phyloP scores from a whole-genome alignment of 345 rosid genomes.

The Erysimum cheiranthoides region DNA sequence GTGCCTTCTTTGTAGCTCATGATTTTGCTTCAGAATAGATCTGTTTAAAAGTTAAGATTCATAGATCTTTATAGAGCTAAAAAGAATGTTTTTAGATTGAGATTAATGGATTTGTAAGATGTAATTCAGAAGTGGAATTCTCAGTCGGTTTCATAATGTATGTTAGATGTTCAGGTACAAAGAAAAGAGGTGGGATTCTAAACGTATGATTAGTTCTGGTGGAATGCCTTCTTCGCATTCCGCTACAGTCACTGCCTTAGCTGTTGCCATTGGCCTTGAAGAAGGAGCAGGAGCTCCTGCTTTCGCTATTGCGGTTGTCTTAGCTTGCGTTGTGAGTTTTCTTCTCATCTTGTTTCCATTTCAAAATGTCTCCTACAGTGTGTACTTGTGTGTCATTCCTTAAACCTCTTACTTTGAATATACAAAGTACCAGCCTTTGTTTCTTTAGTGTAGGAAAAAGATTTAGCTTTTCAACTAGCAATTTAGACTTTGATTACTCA shows the following conservation, averaged over 20 bases:
- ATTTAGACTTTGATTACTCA: conserved; percentile 1
- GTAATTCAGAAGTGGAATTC: conserved; percentile 24
- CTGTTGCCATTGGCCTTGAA: conserved; percentile 77
- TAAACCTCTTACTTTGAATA: no score
- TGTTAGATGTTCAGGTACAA: conserved; percentile 88
- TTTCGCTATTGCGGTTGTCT: conserved; percentile 83
- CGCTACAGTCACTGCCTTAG: conserved; percentile 91
- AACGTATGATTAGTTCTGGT: conserved; percentile 82
- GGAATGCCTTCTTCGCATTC: conserved; percentile 99
- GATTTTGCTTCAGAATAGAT: conserved; percentile 2
- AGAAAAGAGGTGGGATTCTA: conserved; percentile 97
- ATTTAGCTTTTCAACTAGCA: conserved; percentile 7
- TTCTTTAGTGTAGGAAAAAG: neutral
- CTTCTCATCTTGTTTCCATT: neutral
- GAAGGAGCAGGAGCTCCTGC: conserved; percentile 79
- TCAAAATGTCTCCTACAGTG: neutral
- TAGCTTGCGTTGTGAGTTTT: conserved; percentile 83
- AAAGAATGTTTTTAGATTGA: neutral
- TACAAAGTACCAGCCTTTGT: neutral
- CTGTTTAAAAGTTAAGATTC: neutral
- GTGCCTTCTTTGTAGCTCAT: neutral
- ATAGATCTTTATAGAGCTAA: neutral
- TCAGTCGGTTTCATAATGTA: conserved; percentile 46
- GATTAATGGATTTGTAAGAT: neutral
- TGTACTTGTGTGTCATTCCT: neutral